These are phyloP conservation scores for Magnaporthales sp. DNA, from an alignment of 2,329 filamentous ascomycete species.

Conservation along the genomic window DNA sequence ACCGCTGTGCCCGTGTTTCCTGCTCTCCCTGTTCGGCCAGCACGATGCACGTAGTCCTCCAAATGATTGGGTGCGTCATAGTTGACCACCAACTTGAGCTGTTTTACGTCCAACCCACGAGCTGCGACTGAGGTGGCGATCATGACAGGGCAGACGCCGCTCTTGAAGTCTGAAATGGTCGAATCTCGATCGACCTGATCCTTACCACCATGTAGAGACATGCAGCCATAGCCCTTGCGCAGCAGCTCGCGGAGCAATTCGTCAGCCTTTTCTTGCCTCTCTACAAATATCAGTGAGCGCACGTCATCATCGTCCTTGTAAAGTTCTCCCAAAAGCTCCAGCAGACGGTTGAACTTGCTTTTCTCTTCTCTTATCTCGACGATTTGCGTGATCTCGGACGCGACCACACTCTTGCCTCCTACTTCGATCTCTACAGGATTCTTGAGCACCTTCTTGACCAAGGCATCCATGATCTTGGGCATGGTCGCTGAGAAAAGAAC, in stretches of 20 bases:
- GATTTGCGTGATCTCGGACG: constrained; percentile 85
- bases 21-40: constrained; percentile 86
- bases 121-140: constrained; percentile 94
- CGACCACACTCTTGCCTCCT: constrained; percentile 79
- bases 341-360: constrained; percentile 72
- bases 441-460: constrained; percentile 80
- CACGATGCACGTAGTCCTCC: constrained; percentile 94
- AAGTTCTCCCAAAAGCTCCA: constrained; percentile 80
- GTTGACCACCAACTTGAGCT: constrained; percentile 91
- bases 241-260: constrained; percentile 68
- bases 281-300: constrained; percentile 82
- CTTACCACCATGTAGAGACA: constrained; percentile 90
- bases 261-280: constrained; percentile 85
- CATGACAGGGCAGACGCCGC: constrained; percentile 78
- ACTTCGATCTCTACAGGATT: constrained; percentile 88
- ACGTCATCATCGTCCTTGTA: constrained; percentile 85
- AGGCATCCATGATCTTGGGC: constrained; percentile 81
- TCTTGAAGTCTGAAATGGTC: constrained; percentile 89
- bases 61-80: constrained; percentile 90
- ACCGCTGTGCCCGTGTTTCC: constrained; percentile 93
- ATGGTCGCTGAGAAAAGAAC: constrained; percentile 96
- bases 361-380: constrained; percentile 80
- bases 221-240: constrained; percentile 80
- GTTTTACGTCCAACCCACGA: constrained; percentile 90
- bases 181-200: constrained; percentile 91